Evolutionary conservation across 176 grass and related monocot species (phyloP).

Genomic region (Stipa capillata): DNA sequence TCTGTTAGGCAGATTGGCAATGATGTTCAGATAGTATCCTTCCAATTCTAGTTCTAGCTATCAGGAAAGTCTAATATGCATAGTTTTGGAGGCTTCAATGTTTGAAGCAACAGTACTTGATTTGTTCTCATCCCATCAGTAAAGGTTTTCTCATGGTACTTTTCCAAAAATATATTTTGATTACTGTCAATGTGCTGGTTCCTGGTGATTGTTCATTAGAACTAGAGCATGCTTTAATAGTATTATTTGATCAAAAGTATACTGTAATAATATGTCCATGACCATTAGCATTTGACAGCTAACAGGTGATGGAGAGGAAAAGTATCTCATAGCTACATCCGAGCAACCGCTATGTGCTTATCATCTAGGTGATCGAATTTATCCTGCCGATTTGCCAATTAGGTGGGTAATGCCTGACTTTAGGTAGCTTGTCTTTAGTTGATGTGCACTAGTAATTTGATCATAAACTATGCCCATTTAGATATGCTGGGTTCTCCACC

Average conservation of each 20-base stretch:
- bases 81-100: not conserved
- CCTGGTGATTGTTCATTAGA: not conserved
- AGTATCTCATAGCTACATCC: constrained; percentile 94
- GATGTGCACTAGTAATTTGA: not conserved
- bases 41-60: not conserved
- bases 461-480: constrained; percentile 16
- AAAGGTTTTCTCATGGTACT: no score
- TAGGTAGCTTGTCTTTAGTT: not conserved
- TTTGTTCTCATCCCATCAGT: not conserved
- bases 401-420: constrained; percentile 35
- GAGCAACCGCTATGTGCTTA: constrained; percentile 92
- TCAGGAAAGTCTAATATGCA: not conserved
- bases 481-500: constrained; percentile 94
- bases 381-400: constrained; percentile 74
- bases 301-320: constrained; percentile 93
- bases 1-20: not conserved
- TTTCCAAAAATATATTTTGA: not conserved
- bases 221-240: not conserved
- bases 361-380: constrained; percentile 87
- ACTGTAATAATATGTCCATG: not conserved
- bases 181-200: not conserved
- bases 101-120: not conserved
- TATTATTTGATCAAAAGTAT: constrained; percentile 10
- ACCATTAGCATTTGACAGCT: constrained; percentile 34
- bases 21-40: not conserved